Base-by-base conservation (phyloP, 495 filamentous ascomycete genomes). In the Entonaema liquescens region DNA sequence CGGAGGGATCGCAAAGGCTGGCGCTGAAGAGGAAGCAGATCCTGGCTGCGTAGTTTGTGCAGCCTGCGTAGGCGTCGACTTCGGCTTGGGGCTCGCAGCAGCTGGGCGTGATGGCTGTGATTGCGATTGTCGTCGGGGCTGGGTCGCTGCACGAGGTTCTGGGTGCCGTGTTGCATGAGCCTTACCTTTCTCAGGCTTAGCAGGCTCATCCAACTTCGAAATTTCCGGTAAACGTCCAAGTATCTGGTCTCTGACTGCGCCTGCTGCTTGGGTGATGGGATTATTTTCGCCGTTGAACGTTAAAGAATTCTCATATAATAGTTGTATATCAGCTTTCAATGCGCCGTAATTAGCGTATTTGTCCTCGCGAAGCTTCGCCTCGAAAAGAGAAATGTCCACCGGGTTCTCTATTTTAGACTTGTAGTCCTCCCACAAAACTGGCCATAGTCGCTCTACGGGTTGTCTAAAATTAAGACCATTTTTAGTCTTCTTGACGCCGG, bases 201-300 rank as follows among this genome's bases (percentile, higher is more conserved):
- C 72, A 44, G 77, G 86, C 75, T 78, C 90, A 79, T 53, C 86
- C 79, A 76, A 74, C 15, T 68, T 61, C 62, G 64, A 78, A 77
- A 70, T 85, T 50, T 69, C 72, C 54, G 79, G 83, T 89, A 89
- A 73, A 84, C 87, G 75, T 83, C 86, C 3, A 86, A 84, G 73
- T 88, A 95, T 62, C 78, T 85, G 26, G 67, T 87, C 75, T 84
- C 79, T 85, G 76, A 95, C 85, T 38, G 82, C 85, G 42, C 82
- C 79, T 2, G 89, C 95, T 21, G 85, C 77, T 23, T 81, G 75
- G 3, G 93, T 88, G 42, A 98, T 88, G 0, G 84, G 74, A 75
- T 98, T 94, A 1, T 86, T 81, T 2, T 85, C 78, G 8, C 94
- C 94, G 76, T 99, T 99, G 86, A 98, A 99, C 1, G 80, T 76